Evolutionary conservation across 1,284 basidiomycete genomes (phyloP).

Genomic region (Tremellales sp.): DNA sequence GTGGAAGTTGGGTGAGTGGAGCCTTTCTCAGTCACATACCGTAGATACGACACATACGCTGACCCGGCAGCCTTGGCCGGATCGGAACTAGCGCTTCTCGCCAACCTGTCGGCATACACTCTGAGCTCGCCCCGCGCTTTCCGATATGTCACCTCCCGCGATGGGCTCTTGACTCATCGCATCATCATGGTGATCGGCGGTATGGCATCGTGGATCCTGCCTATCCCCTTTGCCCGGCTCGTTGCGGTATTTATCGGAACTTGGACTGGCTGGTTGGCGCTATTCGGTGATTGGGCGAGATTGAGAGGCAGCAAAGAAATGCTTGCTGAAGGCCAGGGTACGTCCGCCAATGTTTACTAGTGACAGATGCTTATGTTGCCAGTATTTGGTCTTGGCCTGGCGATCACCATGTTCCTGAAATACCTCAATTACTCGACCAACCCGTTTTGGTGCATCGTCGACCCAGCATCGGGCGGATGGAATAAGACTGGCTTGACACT

Average conservation of each 20-base stretch:
- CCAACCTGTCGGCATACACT: slow-evolving; percentile 61
- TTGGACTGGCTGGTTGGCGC: slow-evolving; percentile 54
- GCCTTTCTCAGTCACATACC: slow-evolving; percentile 39
- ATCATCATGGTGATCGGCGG: slow-evolving; percentile 56
- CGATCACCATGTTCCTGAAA: slow-evolving; percentile 67
- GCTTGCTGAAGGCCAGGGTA: slow-evolving; percentile 55
- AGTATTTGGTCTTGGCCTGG: slow-evolving; percentile 67
- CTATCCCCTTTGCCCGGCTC: slow-evolving; percentile 58
- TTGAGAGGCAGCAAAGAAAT: slow-evolving; percentile 51
- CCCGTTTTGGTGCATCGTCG: slow-evolving; percentile 79
- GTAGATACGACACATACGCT: slow-evolving; percentile 1
- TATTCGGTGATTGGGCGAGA: slow-evolving; percentile 59
- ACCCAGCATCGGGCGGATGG: slow-evolving; percentile 63
- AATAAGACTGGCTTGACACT: slow-evolving; percentile 62
- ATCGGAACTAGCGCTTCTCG: slow-evolving; percentile 66
- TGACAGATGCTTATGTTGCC: not conserved
- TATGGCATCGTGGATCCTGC: slow-evolving; percentile 58
- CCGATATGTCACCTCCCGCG: slow-evolving; percentile 52
- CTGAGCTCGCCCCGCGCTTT: slow-evolving; percentile 54
- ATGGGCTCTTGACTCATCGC: slow-evolving; percentile 55
- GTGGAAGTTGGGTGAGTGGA: slow-evolving; percentile 66
- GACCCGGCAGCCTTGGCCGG: slow-evolving; percentile 53
- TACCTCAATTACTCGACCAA: slow-evolving; percentile 76
- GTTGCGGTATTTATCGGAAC: slow-evolving; percentile 59
- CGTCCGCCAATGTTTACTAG: slow-evolving; percentile 37